Base-by-base conservation (phyloP, 371 early-diverging fungal species). In the Parasitella parasitica region DNA sequence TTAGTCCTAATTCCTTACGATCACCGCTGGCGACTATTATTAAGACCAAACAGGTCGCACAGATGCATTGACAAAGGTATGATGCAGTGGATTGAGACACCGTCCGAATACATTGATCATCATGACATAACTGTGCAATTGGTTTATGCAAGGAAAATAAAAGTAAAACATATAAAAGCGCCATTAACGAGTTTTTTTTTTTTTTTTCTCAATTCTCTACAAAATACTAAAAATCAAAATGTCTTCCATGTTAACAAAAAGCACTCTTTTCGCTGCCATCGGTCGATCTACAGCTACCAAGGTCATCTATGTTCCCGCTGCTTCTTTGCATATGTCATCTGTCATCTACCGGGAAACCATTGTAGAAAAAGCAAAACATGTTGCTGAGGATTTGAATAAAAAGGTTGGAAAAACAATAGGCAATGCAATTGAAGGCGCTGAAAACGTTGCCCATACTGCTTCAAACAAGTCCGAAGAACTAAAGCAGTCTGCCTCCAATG, bases 341-440 rank as follows among this genome's bases (percentile, higher is more conserved):
- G 30, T 59, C 22, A 12, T 50, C 11, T 24, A 34, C 6, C 64
- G 69, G 30, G 68, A 74, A 59, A 54, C 53, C 4, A 55, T 68
- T 1, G 55, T 67, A 11, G 71, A 68, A 9, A 68, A 67, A 18
- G 71, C 64, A n/a, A 74, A 74, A 39, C 54, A 71, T 15, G 57
- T 63, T 35, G 75, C 49, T 20, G 61, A 74, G 13, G 51, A 49
- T 1, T 61, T 48, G 11, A 73, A 71, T 38, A 56, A 67, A 18
- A 61, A 61, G 49, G 61, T 38, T 11, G 66, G 68, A 34, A 16
- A 69, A 28, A 63, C 32, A 7, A 27, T 58, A 5, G 43, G 58
- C 15, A 53, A 64, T 37, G 64, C 58, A 4, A 24, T 71, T 11
- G 65, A 62, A 4, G 51, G 22, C 38, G 58, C 63, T 30, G 58